Percentiles rank a stretch among this genome's conserved stretches.
These are phyloP conservation scores for Xylaria bambusicola DNA, from an alignment of 495 filamentous ascomycete genomes.

Conservation along the genomic window DNA sequence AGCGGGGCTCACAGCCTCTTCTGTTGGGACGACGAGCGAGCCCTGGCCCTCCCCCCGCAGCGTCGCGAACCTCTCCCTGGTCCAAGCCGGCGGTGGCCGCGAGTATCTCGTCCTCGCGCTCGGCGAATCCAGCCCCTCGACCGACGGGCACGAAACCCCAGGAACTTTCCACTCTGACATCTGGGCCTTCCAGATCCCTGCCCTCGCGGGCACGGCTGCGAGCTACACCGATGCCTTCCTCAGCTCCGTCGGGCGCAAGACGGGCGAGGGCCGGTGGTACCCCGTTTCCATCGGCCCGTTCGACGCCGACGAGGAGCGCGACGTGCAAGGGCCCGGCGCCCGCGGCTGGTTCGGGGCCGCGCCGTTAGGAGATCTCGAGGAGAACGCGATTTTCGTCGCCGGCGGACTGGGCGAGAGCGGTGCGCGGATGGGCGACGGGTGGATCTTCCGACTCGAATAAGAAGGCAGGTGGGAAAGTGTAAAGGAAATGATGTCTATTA, in stretches of 20 bases:
- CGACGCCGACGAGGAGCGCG: constrained; percentile 48
- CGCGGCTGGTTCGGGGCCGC: constrained; percentile 53
- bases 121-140: constrained; percentile 65
- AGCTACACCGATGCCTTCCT: constrained; percentile 56
- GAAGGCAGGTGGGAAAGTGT: no score
- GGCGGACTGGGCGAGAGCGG: constrained; percentile 51
- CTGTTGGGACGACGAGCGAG: constrained; percentile 21
- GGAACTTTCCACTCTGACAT: constrained; percentile 71
- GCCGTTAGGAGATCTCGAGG: constrained; percentile 50
- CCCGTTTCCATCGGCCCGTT: constrained; percentile 42
- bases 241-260: constrained; percentile 52
- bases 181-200: constrained; percentile 69
- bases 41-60: constrained; percentile 47
- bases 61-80: constrained; percentile 48
- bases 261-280: constrained; percentile 55
- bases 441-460: constrained; percentile 54
- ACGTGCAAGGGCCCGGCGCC: constrained; percentile 42
- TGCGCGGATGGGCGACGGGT: constrained; percentile 52
- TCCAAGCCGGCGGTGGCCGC: constrained; percentile 54
- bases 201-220: constrained; percentile 52
- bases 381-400: constrained; percentile 53
- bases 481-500: no score
- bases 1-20: constrained; percentile 21
- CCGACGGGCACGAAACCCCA: constrained; percentile 63
- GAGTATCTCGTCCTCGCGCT: constrained; percentile 66